Evolutionary conservation across 352 stramenopile genomes (phyloP).

Genomic region (Blastocystis sp.): DNA sequence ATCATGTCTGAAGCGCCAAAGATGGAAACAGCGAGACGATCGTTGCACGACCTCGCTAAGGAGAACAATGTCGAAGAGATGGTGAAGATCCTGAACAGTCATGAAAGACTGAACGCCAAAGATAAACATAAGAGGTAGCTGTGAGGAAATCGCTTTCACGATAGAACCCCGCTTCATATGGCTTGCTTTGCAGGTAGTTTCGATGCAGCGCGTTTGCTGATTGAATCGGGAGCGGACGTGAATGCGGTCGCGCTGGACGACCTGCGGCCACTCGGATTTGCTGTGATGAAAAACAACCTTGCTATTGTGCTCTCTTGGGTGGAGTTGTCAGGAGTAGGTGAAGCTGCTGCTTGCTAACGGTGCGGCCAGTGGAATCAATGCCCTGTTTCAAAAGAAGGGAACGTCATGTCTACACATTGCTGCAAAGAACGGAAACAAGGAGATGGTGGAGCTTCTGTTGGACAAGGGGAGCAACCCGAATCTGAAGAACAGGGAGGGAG

Average conservation of each 20-base stretch:
- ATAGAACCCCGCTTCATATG: constrained; percentile 61
- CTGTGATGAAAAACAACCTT: constrained; percentile 65
- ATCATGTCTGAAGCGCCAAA: neutral
- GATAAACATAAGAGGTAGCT: constrained; percentile 63
- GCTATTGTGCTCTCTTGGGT: constrained; percentile 34
- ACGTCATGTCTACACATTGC: constrained; percentile 48
- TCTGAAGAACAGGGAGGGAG: constrained; percentile 1
- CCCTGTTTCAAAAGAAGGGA: constrained; percentile 28
- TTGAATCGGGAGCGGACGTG: constrained; percentile 62
- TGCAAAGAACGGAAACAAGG: constrained; percentile 45
- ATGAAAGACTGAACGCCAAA: constrained; percentile 54
- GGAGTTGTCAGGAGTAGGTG: neutral
- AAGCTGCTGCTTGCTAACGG: constrained; percentile 50
- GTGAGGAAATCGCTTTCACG: neutral
- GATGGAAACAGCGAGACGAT: neutral
- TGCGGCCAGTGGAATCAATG: constrained; percentile 62
- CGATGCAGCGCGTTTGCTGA: constrained; percentile 54
- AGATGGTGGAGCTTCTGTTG: constrained; percentile 62
- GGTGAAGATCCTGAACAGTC: constrained; percentile 60
- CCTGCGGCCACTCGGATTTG: constrained; percentile 35
- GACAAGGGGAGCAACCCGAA: constrained; percentile 63
- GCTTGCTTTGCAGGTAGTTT: constrained; percentile 54
- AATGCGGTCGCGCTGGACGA: constrained; percentile 42
- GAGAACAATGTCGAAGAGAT: constrained; percentile 62
- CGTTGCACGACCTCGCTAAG: constrained; percentile 19